A percentile compares a stretch with the other conserved stretches of the same genome.
Evolutionary conservation across 352 stramenopile genomes (phyloP).

Genomic region (Blastocystis sp.): DNA sequence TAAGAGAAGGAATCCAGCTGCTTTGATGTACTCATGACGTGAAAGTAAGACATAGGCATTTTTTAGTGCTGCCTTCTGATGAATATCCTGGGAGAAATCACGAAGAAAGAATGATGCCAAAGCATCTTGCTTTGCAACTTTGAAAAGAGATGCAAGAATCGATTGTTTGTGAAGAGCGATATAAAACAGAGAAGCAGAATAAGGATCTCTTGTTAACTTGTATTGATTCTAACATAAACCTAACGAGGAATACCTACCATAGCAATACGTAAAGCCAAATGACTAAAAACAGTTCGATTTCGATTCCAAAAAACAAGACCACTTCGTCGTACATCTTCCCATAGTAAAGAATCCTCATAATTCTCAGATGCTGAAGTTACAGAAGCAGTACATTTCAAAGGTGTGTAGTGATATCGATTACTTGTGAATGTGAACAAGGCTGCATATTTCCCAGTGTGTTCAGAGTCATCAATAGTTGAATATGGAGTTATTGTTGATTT

Average conservation of each 20-base stretch:
- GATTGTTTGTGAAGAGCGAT: conserved; percentile 18
- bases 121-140: conserved; percentile 5
- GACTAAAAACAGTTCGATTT: background rate
- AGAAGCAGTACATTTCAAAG: background rate
- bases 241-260: background rate
- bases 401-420: conserved; percentile 17
- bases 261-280: background rate
- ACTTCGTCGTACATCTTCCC: background rate
- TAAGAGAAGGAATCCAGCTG: conserved; percentile 20
- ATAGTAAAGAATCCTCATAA: background rate
- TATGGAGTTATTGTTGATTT: background rate
- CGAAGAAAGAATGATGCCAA: conserved; percentile 26
- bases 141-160: conserved; percentile 25
- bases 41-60: conserved; percentile 41
- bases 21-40: conserved; percentile 50
- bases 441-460: background rate
- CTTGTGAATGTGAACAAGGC: conserved; percentile 47
- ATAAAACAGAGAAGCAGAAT: background rate
- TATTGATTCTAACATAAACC: conserved; percentile 25
- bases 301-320: conserved; percentile 15
- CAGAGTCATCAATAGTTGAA: background rate
- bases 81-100: conserved; percentile 17
- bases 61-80: conserved; percentile 49
- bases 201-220: conserved; percentile 25
- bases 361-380: background rate